Conservation (phyloP, 2,329 filamentous ascomycete genomes). For the Westerdykella sp. region DNA sequence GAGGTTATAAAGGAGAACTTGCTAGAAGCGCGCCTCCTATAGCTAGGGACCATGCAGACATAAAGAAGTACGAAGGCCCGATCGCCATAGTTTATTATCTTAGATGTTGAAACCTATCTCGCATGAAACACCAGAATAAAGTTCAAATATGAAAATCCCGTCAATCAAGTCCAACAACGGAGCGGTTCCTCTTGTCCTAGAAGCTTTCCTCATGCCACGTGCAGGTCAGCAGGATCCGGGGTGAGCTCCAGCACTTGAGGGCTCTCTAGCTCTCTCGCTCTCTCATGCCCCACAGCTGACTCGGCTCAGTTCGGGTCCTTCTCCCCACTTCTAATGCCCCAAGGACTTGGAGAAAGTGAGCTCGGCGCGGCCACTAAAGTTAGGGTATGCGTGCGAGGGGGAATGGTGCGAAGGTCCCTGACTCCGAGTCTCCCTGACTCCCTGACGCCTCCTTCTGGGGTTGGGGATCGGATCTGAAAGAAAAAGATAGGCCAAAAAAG, state of each 20-base stretch:
- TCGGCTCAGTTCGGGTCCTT: too few species aligned
- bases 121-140: slow-evolving; percentile 13
- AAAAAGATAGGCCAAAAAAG: background rate
- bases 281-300: too few species aligned
- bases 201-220: background rate
- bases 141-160: slow-evolving; percentile 7
- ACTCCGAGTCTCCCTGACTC: too few species aligned
- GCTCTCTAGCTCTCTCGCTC: too few species aligned
- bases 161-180: slow-evolving; percentile 8
- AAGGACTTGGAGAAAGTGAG: too few species aligned
- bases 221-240: too few species aligned
- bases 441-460: background rate
- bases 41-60: slow-evolving; percentile 7
- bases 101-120: slow-evolving; percentile 7
- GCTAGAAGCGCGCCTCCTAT: background rate
- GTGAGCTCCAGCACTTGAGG: too few species aligned
- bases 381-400: too few species aligned
- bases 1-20: slow-evolving; percentile 1
- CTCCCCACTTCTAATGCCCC: too few species aligned
- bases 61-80: slow-evolving; percentile 7
- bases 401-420: background rate
- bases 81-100: slow-evolving; percentile 10
- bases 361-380: too few species aligned
- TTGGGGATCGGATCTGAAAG: background rate
- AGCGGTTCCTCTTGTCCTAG: background rate